Evolutionary conservation across 2,329 filamentous ascomycete genomes (phyloP).

Genomic region (Nothomitra cinnamomea): DNA sequence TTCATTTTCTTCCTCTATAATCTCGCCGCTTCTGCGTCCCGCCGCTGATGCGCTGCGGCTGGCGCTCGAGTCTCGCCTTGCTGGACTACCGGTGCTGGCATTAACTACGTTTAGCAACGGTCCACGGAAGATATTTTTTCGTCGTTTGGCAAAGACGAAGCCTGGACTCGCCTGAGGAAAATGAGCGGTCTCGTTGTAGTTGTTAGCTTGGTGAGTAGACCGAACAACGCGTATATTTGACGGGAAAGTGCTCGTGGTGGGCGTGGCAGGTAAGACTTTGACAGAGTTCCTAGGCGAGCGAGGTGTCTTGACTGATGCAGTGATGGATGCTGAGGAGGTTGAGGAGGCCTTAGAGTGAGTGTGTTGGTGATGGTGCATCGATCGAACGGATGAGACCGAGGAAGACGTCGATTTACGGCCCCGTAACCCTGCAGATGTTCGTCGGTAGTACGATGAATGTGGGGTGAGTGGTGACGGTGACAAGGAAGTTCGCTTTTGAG

Average conservation of each 20-base stretch:
- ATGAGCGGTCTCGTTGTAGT: slow-evolving; percentile 43
- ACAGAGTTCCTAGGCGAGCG: slow-evolving; percentile 78
- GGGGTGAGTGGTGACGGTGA: slow-evolving; percentile 82
- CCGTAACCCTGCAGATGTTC: slow-evolving; percentile 65
- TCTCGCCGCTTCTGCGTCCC: slow-evolving; percentile 54
- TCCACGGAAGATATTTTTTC: slow-evolving; percentile 68
- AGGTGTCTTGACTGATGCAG: slow-evolving; percentile 41
- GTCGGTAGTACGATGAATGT: slow-evolving; percentile 58
- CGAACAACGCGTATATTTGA: slow-evolving; percentile 74
- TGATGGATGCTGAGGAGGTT: slow-evolving; percentile 59
- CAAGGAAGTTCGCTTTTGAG: slow-evolving; percentile 42
- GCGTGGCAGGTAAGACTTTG: slow-evolving; percentile 87
- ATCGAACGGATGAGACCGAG: slow-evolving; percentile 82
- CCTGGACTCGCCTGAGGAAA: slow-evolving; percentile 28
- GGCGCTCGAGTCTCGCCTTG: slow-evolving; percentile 11
- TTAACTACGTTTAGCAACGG: slow-evolving; percentile 43
- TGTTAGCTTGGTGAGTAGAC: slow-evolving; percentile 31
- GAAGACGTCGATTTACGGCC: slow-evolving; percentile 93
- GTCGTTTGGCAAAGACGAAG: slow-evolving; percentile 65
- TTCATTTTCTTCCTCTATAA: slow-evolving; percentile 32
- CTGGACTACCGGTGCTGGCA: slow-evolving; percentile 14
- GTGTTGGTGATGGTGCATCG: slow-evolving; percentile 72
- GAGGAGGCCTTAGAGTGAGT: slow-evolving; percentile 90
- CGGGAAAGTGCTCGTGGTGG: slow-evolving; percentile 57
- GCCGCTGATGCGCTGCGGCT: slow-evolving; percentile 32